Evolutionary conservation across 352 stramenopile species (phyloP), one percentile per base, ranked within the genome.

Genomic region (Globisporangium middletonii): DNA sequence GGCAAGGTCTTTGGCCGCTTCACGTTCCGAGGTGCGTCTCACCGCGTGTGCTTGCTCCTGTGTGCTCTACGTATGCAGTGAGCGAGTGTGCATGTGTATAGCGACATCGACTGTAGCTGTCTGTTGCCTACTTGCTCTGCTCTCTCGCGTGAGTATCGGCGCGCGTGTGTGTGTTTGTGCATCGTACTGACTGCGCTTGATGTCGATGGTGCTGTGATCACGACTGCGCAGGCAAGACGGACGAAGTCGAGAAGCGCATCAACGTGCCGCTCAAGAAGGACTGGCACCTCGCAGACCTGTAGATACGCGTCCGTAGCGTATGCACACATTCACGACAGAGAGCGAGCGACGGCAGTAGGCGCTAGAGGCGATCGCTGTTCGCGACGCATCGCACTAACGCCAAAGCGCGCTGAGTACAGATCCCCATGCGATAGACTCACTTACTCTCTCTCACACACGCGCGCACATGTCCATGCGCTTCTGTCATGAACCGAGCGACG

Each of bases 1-100:
- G 83, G 83, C 73, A 94, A 94, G 72, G 79, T 83, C 37, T 94
- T 79, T 66, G 83, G 83, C 65, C 65, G 68, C 57, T 82, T 92
- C 63, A 92, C 81, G 11, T 94, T 92, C 67, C 83, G 83, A 42
- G 83, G 81, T 89, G 63, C 62, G 77, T 83, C n/a, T n/a, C n/a
- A n/a, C 26, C 23, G 12, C 19, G 9, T 13, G 12, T 60, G 12
- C 52, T 27, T 27, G 38, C n/a, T 3, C 48, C 1, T 16, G 6
- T 18, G 3, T 60, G 37, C 42, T 59, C 0, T 45, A 6, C 4
- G 7, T 30, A 18, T 45, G 23, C 33, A 52, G 19, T 51, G 57
- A 33, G n/a, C 1, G 26, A 16, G 23, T 23, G 23, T 23, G 23
- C 0, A 23, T 23, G 30, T 35, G 30, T 8, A 1, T 35, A 35